Conservation (phyloP, 1,139 yeast genomes). For the Yamadazyma aaseri region DNA sequence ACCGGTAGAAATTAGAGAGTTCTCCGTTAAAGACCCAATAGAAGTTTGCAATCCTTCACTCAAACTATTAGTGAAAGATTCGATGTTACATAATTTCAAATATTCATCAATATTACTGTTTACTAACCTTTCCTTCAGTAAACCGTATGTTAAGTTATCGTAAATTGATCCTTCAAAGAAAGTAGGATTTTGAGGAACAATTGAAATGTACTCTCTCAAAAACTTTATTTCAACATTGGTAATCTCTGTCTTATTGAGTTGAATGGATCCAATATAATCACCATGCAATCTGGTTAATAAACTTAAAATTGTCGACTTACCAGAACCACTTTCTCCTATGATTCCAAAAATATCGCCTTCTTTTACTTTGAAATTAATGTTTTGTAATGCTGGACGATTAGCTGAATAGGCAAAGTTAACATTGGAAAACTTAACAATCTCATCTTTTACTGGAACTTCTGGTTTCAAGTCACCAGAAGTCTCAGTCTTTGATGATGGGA, state of each 20-base stretch:
- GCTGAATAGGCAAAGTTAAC: slow-evolving; percentile 51
- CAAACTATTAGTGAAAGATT: slow-evolving; percentile 48
- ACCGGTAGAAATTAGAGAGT: slow-evolving; percentile 67
- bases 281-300: slow-evolving; percentile 54
- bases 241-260: slow-evolving; percentile 43
- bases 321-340: slow-evolving; percentile 77
- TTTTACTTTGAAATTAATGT: slow-evolving; percentile 39
- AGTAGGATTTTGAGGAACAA: slow-evolving; percentile 67
- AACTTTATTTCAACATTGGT: slow-evolving; percentile 43
- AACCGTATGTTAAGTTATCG: slow-evolving; percentile 68
- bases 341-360: slow-evolving; percentile 57
- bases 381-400: slow-evolving; percentile 25
- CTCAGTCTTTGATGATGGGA: slow-evolving; percentile 31
- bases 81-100: slow-evolving; percentile 48
- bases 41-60: slow-evolving; percentile 58
- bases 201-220: slow-evolving; percentile 52
- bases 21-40: slow-evolving; percentile 48
- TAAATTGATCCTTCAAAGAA: slow-evolving; percentile 66
- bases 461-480: slow-evolving; percentile 25
- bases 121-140: slow-evolving; percentile 24
- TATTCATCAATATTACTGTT: slow-evolving; percentile 39
- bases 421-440: slow-evolving; percentile 38
- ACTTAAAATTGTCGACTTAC: slow-evolving; percentile 68
- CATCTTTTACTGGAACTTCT: slow-evolving; percentile 6
- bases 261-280: slow-evolving; percentile 31